These are phyloP conservation scores for Waltergamsia citrina DNA, from an alignment of 2,329 filamentous ascomycete genomes.

Conservation along the genomic window DNA sequence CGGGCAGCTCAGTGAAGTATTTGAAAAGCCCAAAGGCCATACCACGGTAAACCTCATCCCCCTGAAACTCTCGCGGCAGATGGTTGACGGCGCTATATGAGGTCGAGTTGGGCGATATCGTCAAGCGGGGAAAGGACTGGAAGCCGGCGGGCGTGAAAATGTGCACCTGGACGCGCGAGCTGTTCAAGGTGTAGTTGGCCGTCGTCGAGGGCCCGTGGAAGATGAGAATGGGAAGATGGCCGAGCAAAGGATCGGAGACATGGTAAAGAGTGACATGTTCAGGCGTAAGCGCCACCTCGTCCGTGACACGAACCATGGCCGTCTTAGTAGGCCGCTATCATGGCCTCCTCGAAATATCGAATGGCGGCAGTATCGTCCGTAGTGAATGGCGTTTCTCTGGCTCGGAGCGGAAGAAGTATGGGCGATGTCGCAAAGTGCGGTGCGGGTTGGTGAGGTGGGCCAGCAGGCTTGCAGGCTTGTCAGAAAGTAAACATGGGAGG, in stretches of 20 bases:
- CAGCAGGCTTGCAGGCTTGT: no score
- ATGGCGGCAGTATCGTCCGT: background rate
- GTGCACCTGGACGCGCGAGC: constrained; percentile 90
- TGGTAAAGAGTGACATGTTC: constrained; percentile 83
- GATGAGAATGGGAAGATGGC: constrained; percentile 72
- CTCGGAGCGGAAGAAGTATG: background rate
- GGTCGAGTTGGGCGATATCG: constrained; percentile 84
- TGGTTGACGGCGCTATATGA: constrained; percentile 86
- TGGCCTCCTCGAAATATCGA: constrained; percentile 7
- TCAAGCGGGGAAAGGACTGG: constrained; percentile 82
- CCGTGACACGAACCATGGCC: constrained; percentile 75
- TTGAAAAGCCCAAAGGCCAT: constrained; percentile 89
- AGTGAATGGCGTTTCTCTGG: background rate
- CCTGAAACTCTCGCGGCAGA: constrained; percentile 87
- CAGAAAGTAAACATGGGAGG: constrained; percentile 2
- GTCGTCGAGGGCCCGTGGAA: constrained; percentile 91
- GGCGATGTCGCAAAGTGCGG: constrained; percentile 1
- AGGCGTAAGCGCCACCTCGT: constrained; percentile 69
- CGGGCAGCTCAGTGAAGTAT: constrained; percentile 83
- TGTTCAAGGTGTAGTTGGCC: constrained; percentile 76
- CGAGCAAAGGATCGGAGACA: constrained; percentile 74
- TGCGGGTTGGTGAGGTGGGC: background rate
- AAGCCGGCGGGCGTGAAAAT: constrained; percentile 85
- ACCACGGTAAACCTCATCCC: constrained; percentile 84
- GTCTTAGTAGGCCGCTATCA: constrained; percentile 17